Percentiles rank a stretch among this genome's conserved stretches.
Evolutionary conservation across 805 yeast species (phyloP).

Genomic region (Zygotorulaspora sp.): DNA sequence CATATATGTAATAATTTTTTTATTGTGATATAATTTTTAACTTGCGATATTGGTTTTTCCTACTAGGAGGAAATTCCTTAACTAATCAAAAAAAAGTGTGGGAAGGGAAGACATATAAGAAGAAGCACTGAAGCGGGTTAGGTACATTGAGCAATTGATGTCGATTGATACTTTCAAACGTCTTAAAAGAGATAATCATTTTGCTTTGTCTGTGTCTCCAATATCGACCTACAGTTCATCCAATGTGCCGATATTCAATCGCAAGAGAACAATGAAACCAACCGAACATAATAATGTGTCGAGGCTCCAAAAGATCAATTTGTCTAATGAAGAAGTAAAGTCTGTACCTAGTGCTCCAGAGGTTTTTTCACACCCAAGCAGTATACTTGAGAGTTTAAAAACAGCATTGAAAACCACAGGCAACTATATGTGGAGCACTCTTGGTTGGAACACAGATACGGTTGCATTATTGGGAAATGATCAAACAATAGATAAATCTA

Average conservation of each 20-base stretch:
- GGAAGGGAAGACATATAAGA: background rate
- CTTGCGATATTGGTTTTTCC: too few relatives aligned
- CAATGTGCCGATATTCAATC: constrained; percentile 18
- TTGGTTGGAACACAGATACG: background rate
- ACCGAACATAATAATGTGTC: too few relatives aligned
- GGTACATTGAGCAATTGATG: constrained; percentile 9
- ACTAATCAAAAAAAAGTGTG: too few relatives aligned
- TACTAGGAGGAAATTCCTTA: too few relatives aligned
- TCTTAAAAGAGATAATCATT: constrained; percentile 15
- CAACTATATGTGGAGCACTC: constrained; percentile 10
- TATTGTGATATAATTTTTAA: too few relatives aligned
- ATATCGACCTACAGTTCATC: constrained; percentile 22
- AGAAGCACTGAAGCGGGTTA: background rate
- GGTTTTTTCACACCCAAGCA: too few relatives aligned
- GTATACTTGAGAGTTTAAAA: constrained; percentile 9
- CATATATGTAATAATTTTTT: too few relatives aligned
- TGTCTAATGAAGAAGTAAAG: background rate
- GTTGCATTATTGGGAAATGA: background rate
- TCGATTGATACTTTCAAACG: constrained; percentile 18
- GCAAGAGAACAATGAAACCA: constrained; percentile 20
- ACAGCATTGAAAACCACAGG: constrained; percentile 13
- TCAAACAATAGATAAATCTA: background rate
- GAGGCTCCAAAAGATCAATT: background rate
- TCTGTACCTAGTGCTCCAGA: too few relatives aligned
- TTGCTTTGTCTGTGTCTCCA: constrained; percentile 20